Conservation (phyloP, 2,329 filamentous ascomycete species). For the Lasiodiplodia sp. region DNA sequence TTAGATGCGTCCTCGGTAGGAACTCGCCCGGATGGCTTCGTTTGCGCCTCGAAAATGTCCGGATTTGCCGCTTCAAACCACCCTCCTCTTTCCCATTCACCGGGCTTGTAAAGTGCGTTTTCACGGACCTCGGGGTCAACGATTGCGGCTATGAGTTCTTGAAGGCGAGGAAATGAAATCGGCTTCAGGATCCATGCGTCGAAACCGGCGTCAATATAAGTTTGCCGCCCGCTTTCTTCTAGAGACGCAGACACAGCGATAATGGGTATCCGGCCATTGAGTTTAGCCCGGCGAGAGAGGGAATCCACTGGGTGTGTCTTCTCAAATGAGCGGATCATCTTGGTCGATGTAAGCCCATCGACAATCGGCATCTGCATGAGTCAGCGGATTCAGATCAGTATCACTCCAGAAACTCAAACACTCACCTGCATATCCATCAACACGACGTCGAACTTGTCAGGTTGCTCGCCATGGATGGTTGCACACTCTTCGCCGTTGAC, state of each 20-base stretch:
- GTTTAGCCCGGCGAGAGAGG: constrained; percentile 65
- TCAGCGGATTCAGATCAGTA: neutral
- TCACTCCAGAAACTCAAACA: constrained; percentile 19
- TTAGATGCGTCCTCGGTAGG: constrained; percentile 34
- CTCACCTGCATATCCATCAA: constrained; percentile 93
- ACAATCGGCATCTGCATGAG: constrained; percentile 83
- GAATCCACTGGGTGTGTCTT: constrained; percentile 57
- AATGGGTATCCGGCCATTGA: constrained; percentile 75
- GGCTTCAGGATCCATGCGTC: constrained; percentile 93
- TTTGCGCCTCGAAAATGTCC: constrained; percentile 47
- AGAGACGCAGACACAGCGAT: constrained; percentile 88
- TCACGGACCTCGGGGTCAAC: constrained; percentile 65
- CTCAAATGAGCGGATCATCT: constrained; percentile 81
- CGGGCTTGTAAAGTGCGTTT: constrained; percentile 71
- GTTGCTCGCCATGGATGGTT: constrained; percentile 69
- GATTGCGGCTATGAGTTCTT: constrained; percentile 73
- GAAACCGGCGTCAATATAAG: constrained; percentile 80
- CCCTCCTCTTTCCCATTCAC: constrained; percentile 83
- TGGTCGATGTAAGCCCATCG: constrained; percentile 81
- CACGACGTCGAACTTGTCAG: constrained; percentile 74
- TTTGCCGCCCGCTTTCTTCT: constrained; percentile 70
- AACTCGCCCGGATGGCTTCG: constrained; percentile 39
- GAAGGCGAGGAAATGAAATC: constrained; percentile 79
- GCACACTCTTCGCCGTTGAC: constrained; percentile 88
- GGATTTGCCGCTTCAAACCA: constrained; percentile 70